Evolutionary conservation across 768 basidiomycete genomes (phyloP), one percentile per base, ranked within the genome.

Genomic region (Trametes sanguinea): DNA sequence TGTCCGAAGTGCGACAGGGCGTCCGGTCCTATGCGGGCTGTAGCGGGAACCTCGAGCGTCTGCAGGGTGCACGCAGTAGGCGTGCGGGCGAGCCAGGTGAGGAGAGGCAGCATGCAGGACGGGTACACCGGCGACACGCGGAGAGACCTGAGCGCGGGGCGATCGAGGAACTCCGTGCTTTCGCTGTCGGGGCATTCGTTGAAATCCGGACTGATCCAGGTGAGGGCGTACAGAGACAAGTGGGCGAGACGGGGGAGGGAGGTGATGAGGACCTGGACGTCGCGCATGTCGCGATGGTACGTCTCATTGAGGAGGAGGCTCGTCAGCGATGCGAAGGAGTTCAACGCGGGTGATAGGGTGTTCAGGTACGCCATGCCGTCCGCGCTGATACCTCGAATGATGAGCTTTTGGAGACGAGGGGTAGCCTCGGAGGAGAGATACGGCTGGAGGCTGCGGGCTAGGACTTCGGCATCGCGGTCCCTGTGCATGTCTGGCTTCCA

Each of bases 401-500:
- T 17, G 43, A 62, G 54, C n/a, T 30, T 51, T 16, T 51, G 61
- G 13, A 62, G 50, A 6, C 61, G 61, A 8, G 61, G 61, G 4
- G 35, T 56, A 4, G 8, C 6, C n/a, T 52, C 27, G 0, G 54
- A 29, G n/a, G 61, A 62, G 17, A 62, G 61, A 27, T 52, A 6
- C 3, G 61, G 61, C 9, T n/a, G 22, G 30, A 62, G 54, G 29
- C 16, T 10, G 8, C 29, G 35, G 6, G 51, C 29, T 43, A 62
- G 55, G 10, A 62, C 50, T 1, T 51, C 16, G 11, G 33, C 51
- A 10, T 62, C 54, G 55, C 42, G 32, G 10, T 32, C 51, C 7
- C 51, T 35, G 17, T 46, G 37, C 61, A 62, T 62, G 44, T 62
- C 61, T 11, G 51, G 40, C 33, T 43, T 51, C 61, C 55, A 62